These are phyloP conservation scores for Furcasterigmium furcatum DNA, from an alignment of 2,329 filamentous ascomycete genomes.

Conservation along the genomic window DNA sequence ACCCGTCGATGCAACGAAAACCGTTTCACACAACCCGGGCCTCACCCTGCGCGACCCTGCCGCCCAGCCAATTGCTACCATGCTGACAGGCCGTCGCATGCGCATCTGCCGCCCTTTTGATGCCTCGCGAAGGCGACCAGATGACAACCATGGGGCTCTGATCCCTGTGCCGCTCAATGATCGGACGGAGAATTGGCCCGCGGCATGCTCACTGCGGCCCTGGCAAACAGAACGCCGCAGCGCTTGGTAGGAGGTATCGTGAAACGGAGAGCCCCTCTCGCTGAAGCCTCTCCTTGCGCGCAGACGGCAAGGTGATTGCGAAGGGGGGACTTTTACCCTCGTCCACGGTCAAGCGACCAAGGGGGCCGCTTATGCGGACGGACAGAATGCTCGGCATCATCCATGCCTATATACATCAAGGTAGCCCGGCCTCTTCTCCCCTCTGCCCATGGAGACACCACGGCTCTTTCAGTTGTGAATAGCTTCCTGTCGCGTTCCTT, in stretches of 20 bases:
- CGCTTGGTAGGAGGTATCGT: constrained; percentile 1
- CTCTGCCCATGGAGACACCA: neutral
- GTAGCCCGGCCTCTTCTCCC: neutral
- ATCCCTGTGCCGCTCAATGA: constrained; percentile 3
- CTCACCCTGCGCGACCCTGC: constrained; percentile 2
- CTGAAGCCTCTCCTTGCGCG: neutral
- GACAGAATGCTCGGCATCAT: neutral
- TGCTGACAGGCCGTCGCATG: neutral
- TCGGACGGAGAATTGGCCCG: constrained; percentile 1
- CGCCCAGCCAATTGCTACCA: neutral
- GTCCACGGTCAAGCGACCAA: neutral
- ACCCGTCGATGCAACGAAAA: constrained; percentile 8
- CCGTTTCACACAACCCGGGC: constrained; percentile 10
- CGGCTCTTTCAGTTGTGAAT: constrained; percentile 14
- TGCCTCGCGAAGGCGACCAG: neutral
- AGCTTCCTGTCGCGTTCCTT: constrained; percentile 14
- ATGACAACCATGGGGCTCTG: neutral
- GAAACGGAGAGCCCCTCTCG: neutral
- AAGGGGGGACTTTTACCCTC: neutral
- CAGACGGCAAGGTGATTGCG: neutral
- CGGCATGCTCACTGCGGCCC: neutral
- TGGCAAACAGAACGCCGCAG: neutral
- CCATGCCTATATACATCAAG: neutral
- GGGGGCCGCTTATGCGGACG: neutral
- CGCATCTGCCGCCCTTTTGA: no score